These are phyloP conservation scores for Boletales sp. DNA, from an alignment of 768 basidiomycete genomes.

Conservation along the genomic window DNA sequence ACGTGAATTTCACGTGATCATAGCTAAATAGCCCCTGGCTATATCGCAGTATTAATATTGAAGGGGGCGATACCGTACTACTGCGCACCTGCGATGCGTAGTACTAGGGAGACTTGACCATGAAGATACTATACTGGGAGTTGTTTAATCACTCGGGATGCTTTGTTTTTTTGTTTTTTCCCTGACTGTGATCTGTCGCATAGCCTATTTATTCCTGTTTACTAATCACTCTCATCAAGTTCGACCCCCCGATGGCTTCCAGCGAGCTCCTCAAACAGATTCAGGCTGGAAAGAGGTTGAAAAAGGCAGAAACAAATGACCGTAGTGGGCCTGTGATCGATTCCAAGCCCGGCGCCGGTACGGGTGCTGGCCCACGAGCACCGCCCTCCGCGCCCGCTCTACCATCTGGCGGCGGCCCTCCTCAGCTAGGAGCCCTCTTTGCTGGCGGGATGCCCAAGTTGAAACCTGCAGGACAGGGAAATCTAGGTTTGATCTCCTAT, in stretches of 20 bases:
- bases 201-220: slow-evolving; percentile 18
- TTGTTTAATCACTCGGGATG: no score
- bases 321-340: slow-evolving; percentile 68
- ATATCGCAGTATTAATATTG: no score
- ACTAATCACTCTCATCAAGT: background rate
- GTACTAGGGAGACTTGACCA: no score
- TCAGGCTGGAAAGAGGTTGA: slow-evolving; percentile 76
- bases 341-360: slow-evolving; percentile 39
- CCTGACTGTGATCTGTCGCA: no score
- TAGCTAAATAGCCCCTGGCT: background rate
- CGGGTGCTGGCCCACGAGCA: slow-evolving; percentile 32
- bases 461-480: slow-evolving; percentile 69
- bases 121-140: no score
- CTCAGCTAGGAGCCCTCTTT: slow-evolving; percentile 81
- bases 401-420: slow-evolving; percentile 48
- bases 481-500: slow-evolving; percentile 42
- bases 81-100: no score
- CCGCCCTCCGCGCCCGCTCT: slow-evolving; percentile 15
- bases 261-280: slow-evolving; percentile 77
- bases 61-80: no score
- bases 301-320: slow-evolving; percentile 82
- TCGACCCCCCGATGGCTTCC: slow-evolving; percentile 56
- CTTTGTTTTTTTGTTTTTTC: no score
- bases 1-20: slow-evolving; percentile 32
- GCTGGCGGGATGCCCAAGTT: slow-evolving; percentile 91